Evolutionary conservation across 2,329 filamentous ascomycete species (phyloP).

Genomic region (Sclerotinia nivalis): DNA sequence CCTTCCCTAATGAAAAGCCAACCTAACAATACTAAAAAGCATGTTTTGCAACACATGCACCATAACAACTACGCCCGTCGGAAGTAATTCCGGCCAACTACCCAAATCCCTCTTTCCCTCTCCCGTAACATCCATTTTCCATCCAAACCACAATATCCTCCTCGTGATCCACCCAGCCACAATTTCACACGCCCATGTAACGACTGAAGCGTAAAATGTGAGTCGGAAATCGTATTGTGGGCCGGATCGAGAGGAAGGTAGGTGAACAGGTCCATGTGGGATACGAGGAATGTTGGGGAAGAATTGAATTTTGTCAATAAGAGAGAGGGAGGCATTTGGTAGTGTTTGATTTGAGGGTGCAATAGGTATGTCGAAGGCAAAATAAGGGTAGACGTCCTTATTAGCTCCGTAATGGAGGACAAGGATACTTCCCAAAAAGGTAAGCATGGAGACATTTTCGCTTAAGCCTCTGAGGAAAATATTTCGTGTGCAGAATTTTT

Average conservation of each 20-base stretch:
- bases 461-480: constrained; percentile 68
- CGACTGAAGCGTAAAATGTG: constrained; percentile 62
- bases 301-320: not conserved
- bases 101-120: constrained; percentile 66
- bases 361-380: constrained; percentile 56
- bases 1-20: constrained; percentile 51
- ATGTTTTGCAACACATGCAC: constrained; percentile 71
- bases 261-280: not conserved
- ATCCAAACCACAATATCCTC: constrained; percentile 58
- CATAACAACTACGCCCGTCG: constrained; percentile 65
- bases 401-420: constrained; percentile 68
- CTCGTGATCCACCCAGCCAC: constrained; percentile 61
- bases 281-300: constrained; percentile 2
- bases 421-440: constrained; percentile 64
- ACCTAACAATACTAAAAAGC: constrained; percentile 67
- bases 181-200: constrained; percentile 69
- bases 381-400: constrained; percentile 69
- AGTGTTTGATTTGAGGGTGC: constrained; percentile 15
- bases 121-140: constrained; percentile 61
- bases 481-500: constrained; percentile 65
- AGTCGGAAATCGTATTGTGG: constrained; percentile 60
- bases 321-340: constrained; percentile 19
- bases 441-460: constrained; percentile 68
- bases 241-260: constrained; percentile 28
- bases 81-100: constrained; percentile 67